Conservation (phyloP, 257 asterid species). For the Anisodus acutangulus region DNA sequence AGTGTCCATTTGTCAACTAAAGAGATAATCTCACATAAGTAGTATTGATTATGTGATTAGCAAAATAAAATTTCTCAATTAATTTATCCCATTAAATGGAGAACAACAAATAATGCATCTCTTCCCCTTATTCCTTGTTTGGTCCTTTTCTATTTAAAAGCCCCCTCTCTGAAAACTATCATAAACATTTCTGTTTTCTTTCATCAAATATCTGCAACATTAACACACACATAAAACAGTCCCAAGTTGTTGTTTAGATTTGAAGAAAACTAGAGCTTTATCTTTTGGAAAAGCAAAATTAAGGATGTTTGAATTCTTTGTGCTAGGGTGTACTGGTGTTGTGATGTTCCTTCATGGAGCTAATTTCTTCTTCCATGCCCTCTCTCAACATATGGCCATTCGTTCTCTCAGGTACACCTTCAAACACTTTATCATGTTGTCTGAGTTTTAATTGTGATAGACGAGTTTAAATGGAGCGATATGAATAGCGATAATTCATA, state of each 20-base stretch:
- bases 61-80: too few species aligned
- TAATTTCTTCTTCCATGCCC: constrained; percentile 62
- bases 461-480: neutral
- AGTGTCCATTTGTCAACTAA: too few species aligned
- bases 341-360: constrained; percentile 74
- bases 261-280: neutral
- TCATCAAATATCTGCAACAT: constrained; percentile 15
- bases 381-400: constrained; percentile 47
- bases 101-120: neutral
- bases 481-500: neutral
- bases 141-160: neutral
- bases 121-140: neutral
- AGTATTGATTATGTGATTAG: too few species aligned
- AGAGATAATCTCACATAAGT: too few species aligned
- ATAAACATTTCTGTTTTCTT: neutral
- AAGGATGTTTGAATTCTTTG: constrained; percentile 58
- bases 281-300: neutral
- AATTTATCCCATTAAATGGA: neutral
- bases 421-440: neutral
- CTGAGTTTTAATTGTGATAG: neutral
- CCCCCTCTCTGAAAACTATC: neutral
- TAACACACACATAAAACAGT: neutral
- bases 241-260: neutral
- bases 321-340: constrained; percentile 70
- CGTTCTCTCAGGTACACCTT: constrained; percentile 57